A percentile compares a stretch with the other conserved stretches of the same genome.
Conservation (phyloP, 352 stramenopile species). For the Aphanomyces astaci region DNA sequence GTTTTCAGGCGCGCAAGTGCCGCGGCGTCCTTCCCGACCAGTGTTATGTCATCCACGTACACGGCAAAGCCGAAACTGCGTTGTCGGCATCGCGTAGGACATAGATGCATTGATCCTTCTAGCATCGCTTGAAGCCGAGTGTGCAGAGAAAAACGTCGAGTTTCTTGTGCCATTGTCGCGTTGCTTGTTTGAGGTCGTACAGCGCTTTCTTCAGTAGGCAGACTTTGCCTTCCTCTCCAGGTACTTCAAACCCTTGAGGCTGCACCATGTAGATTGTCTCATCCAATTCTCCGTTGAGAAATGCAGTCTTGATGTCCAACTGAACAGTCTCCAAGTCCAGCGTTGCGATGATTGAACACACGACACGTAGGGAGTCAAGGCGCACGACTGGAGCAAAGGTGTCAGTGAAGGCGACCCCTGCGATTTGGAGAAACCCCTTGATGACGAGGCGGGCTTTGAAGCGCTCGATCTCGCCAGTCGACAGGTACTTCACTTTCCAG, state of each 20-base stretch:
- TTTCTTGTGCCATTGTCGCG: constrained; percentile 27
- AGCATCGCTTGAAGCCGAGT: neutral
- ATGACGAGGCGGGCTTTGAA: constrained; percentile 31
- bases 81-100: neutral
- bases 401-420: constrained; percentile 25
- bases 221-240: constrained; percentile 19
- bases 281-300: constrained; percentile 30
- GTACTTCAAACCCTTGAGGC: constrained; percentile 17
- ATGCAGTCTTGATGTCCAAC: constrained; percentile 30
- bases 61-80: neutral
- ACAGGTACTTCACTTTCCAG: constrained; percentile 23
- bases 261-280: too few relatives aligned
- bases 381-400: constrained; percentile 30
- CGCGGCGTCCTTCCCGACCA: neutral
- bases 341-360: constrained; percentile 21
- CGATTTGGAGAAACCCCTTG: constrained; percentile 26
- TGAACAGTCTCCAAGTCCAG: constrained; percentile 27
- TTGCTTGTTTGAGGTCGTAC: constrained; percentile 34
- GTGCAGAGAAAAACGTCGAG: constrained; percentile 22
- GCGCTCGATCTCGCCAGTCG: constrained; percentile 13
- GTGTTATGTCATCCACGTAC: too few relatives aligned
- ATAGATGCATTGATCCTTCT: constrained; percentile 14
- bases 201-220: constrained; percentile 27
- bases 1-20: neutral
- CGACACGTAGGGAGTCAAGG: constrained; percentile 23